Evolutionary conservation across 2,329 filamentous ascomycete species (phyloP).

Genomic region (Triangularia verruculosa): DNA sequence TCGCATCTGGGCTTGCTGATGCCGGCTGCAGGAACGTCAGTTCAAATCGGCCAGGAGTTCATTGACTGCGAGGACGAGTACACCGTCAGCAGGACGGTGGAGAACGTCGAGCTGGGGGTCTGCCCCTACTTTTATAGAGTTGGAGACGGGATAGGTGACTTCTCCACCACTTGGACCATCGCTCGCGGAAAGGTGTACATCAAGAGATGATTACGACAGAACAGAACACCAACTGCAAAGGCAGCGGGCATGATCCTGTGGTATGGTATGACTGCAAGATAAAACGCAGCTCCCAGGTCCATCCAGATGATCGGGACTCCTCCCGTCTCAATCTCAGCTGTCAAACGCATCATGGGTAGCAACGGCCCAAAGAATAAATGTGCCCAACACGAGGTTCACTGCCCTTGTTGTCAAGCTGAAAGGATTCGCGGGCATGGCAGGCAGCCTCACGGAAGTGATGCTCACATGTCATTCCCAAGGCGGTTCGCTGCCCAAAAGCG

Average conservation of each 20-base stretch:
- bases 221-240: background rate
- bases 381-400: background rate
- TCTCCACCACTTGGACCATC: conserved; percentile 9
- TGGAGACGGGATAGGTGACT: conserved; percentile 12
- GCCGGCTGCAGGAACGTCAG: conserved; percentile 3
- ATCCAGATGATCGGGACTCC: background rate
- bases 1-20: conserved; percentile 7
- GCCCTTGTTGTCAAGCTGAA: background rate
- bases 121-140: conserved; percentile 17
- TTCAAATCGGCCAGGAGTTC: conserved; percentile 15
- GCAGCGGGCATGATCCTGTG: background rate
- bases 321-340: background rate
- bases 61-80: conserved; percentile 21
- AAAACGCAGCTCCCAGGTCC: background rate
- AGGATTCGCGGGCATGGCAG: background rate
- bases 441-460: background rate
- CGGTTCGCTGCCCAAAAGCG: background rate
- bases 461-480: background rate
- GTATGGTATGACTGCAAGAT: background rate
- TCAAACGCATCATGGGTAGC: background rate
- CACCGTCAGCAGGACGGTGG: background rate
- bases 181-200: conserved; percentile 16
- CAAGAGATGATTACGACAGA: background rate
- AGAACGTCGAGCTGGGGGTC: conserved; percentile 16
- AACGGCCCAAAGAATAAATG: background rate